Conservation (phyloP, 768 basidiomycete genomes). For the Myochromella boudieri region DNA sequence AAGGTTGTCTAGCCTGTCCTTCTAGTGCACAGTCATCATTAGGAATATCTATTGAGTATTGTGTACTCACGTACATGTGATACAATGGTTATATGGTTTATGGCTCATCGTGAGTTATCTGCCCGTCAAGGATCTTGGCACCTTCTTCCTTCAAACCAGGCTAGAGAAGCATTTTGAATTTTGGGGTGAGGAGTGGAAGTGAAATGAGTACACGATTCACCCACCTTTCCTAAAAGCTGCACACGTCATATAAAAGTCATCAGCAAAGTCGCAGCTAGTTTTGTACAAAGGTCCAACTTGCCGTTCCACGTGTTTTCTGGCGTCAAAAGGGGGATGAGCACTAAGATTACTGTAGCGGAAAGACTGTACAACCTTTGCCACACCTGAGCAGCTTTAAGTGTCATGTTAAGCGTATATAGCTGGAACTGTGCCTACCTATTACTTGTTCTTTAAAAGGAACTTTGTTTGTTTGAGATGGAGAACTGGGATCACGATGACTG, state of each 20-base stretch:
- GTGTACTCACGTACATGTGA: no score
- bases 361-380: slow-evolving; percentile 28
- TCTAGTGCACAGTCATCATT: no score
- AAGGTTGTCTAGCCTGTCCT: no score
- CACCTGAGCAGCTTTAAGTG: slow-evolving; percentile 26
- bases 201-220: neutral
- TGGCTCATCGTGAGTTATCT: slow-evolving; percentile 35
- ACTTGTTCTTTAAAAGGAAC: slow-evolving; percentile 62
- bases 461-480: slow-evolving; percentile 17
- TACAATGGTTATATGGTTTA: no score
- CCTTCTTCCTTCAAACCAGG: slow-evolving; percentile 52
- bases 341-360: neutral
- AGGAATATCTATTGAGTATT: no score
- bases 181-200: no score
- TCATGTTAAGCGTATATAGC: no score
- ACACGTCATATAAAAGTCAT: neutral
- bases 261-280: neutral
- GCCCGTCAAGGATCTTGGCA: slow-evolving; percentile 51
- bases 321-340: neutral
- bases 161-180: no score
- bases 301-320: slow-evolving; percentile 46
- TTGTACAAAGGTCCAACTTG: slow-evolving; percentile 18
- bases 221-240: slow-evolving; percentile 35
- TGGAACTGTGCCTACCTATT: slow-evolving; percentile 39
- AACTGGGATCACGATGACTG: slow-evolving; percentile 16